A percentile compares a stretch with the other conserved stretches of the same genome.
phyloP scores from a whole-genome alignment of 139 green algal genomes.

The Picochlorum sp. region DNA sequence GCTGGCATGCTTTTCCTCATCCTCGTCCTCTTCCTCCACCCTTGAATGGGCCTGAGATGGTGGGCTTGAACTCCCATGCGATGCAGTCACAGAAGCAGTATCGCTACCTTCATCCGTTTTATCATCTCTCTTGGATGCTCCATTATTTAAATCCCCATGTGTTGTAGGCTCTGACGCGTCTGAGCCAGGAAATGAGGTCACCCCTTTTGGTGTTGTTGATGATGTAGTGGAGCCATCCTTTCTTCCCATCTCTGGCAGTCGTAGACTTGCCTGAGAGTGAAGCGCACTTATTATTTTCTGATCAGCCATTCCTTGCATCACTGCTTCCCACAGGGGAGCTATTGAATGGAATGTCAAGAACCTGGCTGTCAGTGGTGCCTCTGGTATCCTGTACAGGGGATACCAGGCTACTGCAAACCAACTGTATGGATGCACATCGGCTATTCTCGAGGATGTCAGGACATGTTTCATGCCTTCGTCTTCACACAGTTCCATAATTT shows the following conservation, averaged over 20 bases:
- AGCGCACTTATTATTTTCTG: background rate
- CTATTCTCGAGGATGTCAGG: slow-evolving; percentile 34
- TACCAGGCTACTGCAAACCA: slow-evolving; percentile 83
- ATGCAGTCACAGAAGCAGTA: background rate
- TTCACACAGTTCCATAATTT: slow-evolving; percentile 37
- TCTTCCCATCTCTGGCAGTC: too few species aligned
- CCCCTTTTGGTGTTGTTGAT: background rate
- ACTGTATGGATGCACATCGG: slow-evolving; percentile 68
- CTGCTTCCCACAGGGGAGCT: slow-evolving; percentile 29
- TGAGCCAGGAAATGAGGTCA: background rate
- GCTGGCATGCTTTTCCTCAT: background rate
- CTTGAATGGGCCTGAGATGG: slow-evolving; percentile 5
- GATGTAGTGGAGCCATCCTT: background rate
- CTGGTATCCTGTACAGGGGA: slow-evolving; percentile 77
- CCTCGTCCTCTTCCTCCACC: background rate
- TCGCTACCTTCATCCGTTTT: slow-evolving; percentile 5
- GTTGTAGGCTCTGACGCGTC: background rate
- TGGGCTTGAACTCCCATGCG: background rate
- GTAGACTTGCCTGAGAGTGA: too few species aligned
- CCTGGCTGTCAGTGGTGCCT: slow-evolving; percentile 66
- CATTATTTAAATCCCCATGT: background rate
- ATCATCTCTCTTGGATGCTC: background rate
- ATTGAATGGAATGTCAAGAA: slow-evolving; percentile 81
- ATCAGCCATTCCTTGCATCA: background rate
- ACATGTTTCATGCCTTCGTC: slow-evolving; percentile 7